Evolutionary conservation across 116 monocot genomes (phyloP).

Genomic region (Zostera marina): DNA sequence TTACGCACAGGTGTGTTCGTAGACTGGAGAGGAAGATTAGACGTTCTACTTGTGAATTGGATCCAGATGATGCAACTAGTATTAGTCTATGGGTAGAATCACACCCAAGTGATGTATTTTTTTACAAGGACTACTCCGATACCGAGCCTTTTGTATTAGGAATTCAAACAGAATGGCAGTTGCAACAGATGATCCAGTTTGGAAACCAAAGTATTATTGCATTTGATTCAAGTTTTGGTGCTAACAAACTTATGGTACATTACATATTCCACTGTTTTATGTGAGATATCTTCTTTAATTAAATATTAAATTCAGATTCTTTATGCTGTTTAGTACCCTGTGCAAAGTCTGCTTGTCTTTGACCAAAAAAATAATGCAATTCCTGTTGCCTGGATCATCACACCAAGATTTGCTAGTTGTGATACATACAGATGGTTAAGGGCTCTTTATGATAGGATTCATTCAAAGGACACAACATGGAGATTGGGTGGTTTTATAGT

Average conservation of each 20-base stretch:
- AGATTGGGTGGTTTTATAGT: constrained; percentile 87
- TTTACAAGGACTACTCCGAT: constrained; percentile 82
- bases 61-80: constrained; percentile 65
- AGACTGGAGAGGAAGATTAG: constrained; percentile 96
- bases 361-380: constrained; percentile 71
- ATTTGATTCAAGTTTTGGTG: constrained; percentile 86
- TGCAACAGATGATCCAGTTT: constrained; percentile 87
- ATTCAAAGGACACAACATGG: constrained; percentile 87
- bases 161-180: constrained; percentile 96
- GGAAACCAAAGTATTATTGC: constrained; percentile 66
- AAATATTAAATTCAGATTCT: not conserved
- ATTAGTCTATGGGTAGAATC: constrained; percentile 57
- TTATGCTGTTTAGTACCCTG: constrained; percentile 47
- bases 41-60: constrained; percentile 68
- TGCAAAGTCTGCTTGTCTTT: constrained; percentile 82
- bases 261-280: not conserved
- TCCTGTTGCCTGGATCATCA: constrained; percentile 89
- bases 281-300: not conserved
- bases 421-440: constrained; percentile 67
- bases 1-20: constrained; percentile 82
- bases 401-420: constrained; percentile 42
- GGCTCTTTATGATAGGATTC: constrained; percentile 77
- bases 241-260: constrained; percentile 79
- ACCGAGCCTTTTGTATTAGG: constrained; percentile 81
- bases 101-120: constrained; percentile 57